Percentiles rank a stretch among this genome's conserved stretches.
Evolutionary conservation across 257 asterid species (phyloP).

Genomic region (Solanum chiquidenum): DNA sequence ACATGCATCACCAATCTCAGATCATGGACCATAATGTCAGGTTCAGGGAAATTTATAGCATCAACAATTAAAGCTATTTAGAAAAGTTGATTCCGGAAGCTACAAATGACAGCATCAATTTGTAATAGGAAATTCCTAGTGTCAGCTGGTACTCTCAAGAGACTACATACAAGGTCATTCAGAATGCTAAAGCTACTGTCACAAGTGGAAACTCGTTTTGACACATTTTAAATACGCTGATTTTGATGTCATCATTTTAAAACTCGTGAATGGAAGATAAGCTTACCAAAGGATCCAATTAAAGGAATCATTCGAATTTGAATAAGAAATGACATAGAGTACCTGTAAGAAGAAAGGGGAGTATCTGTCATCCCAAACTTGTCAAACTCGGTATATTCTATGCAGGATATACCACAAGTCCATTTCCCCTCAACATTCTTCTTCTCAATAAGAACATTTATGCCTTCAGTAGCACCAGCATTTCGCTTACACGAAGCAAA

Average conservation of each 20-base stretch:
- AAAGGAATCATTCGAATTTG: not conserved
- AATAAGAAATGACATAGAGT: constrained; percentile 7
- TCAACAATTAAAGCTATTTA: not conserved
- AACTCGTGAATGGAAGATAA: not conserved
- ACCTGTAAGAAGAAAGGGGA: constrained; percentile 49
- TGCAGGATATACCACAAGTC: constrained; percentile 88
- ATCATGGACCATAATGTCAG: not conserved
- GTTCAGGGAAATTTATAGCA: not conserved
- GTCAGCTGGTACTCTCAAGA: not conserved
- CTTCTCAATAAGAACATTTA: constrained; percentile 88
- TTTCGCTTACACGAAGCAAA: constrained; percentile 86
- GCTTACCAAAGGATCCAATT: not conserved
- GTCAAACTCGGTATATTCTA: constrained; percentile 94
- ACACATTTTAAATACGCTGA: not conserved
- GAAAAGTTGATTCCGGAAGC: not conserved
- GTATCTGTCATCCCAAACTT: constrained; percentile 60
- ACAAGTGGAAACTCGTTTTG: not conserved
- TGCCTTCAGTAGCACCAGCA: constrained; percentile 93
- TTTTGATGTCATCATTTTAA: not conserved
- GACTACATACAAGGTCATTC: not conserved
- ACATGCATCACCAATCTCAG: not conserved
- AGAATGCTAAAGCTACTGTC: not conserved
- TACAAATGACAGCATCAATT: not conserved
- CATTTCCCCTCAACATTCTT: constrained; percentile 69
- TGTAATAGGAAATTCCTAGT: not conserved